Base-by-base conservation (phyloP, 805 yeast species). In the Nakazawaea peltata region DNA sequence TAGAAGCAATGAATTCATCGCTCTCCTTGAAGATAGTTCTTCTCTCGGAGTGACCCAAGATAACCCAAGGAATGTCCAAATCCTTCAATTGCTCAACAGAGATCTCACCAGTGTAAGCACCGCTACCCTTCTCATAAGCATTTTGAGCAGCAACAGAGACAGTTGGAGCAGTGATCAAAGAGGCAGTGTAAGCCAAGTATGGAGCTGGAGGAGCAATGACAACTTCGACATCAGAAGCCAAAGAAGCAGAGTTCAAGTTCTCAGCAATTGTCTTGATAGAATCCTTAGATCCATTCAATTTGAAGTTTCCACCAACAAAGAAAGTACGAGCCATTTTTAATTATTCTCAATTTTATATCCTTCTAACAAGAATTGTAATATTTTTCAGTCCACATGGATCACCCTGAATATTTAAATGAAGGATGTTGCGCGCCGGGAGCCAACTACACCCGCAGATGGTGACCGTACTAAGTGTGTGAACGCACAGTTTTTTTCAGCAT, bases 241-340 rank as follows among this genome's bases (percentile, higher is more conserved):
- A 68, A 34, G 74, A 69, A 47, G 94, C 81, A 36, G 65, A 59
- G 74, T 90, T 90, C 58, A 92, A 75, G 67, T 77, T 69, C 46
- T 77, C 88, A 44, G 90, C 81, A 57, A 92, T 88, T 50, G 75
- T 66, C 61, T 77, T 74, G 63, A 92, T 83, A 51, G 92, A 81
- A 53, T 73, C 75, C 67, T 79, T 80, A 58, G 94, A 69, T 60
- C 98, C 98, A 76, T 92, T 92, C 85, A 92, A 81, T 69, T 92
- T 92, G 77, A 92, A 90, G 87, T 92, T 92, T 57, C 98, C 98
- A 54, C 98, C 98, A 58, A 92, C 95, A 65, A 92, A 88, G 71
- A 90, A 92, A 65, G 32, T 30, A 30, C 26, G 32, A 21, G 32
- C 32, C 26, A n/a, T n/a, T n/a, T n/a, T n/a, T n/a, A n/a, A n/a